phyloP scores from a whole-genome alignment of 2,329 filamentous ascomycete species.

The Diaporthe sp. region DNA sequence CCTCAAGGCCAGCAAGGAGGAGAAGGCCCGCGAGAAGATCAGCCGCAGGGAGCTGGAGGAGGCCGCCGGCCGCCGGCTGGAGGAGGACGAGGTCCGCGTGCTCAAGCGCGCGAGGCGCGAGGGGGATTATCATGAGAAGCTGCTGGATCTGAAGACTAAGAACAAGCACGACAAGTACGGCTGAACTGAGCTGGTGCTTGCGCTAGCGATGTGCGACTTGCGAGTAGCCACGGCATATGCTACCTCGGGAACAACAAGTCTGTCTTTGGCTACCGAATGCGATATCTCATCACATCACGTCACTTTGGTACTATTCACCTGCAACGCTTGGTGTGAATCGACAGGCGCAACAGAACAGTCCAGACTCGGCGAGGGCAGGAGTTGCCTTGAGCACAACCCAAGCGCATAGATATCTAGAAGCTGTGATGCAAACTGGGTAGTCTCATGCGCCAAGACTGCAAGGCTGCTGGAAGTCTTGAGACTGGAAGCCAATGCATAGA shows the following conservation, averaged over 20 bases:
- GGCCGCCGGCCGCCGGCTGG: constrained; percentile 79
- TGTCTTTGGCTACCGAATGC: no score
- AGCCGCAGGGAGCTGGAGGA: constrained; percentile 88
- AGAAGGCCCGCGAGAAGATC: constrained; percentile 87
- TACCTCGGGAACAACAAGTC: no score
- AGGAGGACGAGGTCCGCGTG: constrained; percentile 88
- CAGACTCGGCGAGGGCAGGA: background rate
- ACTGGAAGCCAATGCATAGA: background rate
- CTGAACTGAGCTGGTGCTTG: constrained; percentile 44
- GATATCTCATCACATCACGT: no score
- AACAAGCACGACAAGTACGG: constrained; percentile 91
- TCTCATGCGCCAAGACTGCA: background rate
- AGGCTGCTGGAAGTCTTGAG: background rate
- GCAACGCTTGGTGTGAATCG: background rate
- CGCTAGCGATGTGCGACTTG: background rate
- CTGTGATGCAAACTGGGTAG: no score
- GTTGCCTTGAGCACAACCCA: background rate
- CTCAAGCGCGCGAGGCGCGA: constrained; percentile 87
- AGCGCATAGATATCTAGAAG: background rate
- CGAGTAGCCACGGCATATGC: no score
- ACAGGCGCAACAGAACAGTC: no score
- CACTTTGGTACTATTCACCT: fast-evolving
- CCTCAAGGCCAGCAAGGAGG: constrained; percentile 83
- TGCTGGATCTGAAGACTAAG: constrained; percentile 91
- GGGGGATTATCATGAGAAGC: constrained; percentile 89